Base-by-base conservation (phyloP, 176 grass and related monocot genomes). In the Triticum monococcum region DNA sequence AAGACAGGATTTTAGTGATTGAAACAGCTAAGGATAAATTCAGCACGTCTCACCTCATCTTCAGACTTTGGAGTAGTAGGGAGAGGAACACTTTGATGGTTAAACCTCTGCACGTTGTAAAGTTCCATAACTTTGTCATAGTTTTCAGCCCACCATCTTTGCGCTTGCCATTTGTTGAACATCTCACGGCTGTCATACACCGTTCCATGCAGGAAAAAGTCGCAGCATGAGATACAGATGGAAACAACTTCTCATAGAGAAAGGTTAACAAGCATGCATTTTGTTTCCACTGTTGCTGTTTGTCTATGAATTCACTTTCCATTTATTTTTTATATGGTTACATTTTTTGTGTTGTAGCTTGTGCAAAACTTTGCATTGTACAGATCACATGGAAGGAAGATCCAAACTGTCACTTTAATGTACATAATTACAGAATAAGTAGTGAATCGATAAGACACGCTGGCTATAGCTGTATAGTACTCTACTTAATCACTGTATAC, bases 131-230 rank as follows among this genome's bases (percentile, higher is more conserved):
- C 92, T 81, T 91, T 97, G 82, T 99, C 94, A 66, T 99, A 95
- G 61, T 99, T 99, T 80, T 99, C 94, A 80, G 94, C 90, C 97
- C 97, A 99, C 97, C 97, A 99, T 37, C 92, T 87, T 78, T 99
- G 97, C 8, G 97, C 94, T 92, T 95, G 97, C 92, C 92, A 99
- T 65, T 97, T 96, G 92, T 93, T 91, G 85, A 97, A 99, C 92
- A 95, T 97, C 85, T 99, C 97, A 71, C 92, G 92, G 78, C 94
- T 99, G 33, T 14, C 56, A 20, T 26, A 66, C 13, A 90, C 25
- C 86, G 64, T 88, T 72, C 22, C 32, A n/a, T 64, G 52, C 22
- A 72, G 22, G 26, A 71, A 20, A 20, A 61, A 59, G n/a, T 64
- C 4, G 41, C 12, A 5, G 37, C n/a, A 85, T 64, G 71, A 88